Evolutionary conservation across 768 basidiomycete genomes (phyloP).

Genomic region (Lactarius evosmus): DNA sequence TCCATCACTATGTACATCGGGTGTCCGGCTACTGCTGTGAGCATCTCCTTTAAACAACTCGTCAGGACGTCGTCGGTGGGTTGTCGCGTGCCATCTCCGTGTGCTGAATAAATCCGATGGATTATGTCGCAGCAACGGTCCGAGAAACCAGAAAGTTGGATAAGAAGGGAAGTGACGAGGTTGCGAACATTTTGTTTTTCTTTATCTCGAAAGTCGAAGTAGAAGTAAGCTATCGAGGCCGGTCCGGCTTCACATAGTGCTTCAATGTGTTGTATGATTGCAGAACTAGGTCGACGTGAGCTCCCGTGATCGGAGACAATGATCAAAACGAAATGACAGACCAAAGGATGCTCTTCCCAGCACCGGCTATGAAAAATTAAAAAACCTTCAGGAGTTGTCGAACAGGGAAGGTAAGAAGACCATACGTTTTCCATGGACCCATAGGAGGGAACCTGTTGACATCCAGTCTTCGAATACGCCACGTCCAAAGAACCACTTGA

Average conservation of each 20-base stretch:
- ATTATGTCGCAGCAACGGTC: neutral
- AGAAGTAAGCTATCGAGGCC: neutral
- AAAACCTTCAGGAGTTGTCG: too few relatives aligned
- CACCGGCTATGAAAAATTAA: neutral
- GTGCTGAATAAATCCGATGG: neutral
- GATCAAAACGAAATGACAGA: neutral
- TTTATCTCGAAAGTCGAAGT: neutral
- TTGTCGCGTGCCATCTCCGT: too few relatives aligned
- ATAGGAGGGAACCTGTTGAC: too few relatives aligned
- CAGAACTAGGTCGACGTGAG: neutral
- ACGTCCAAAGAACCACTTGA: conserved; percentile 2
- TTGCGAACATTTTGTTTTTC: too few relatives aligned
- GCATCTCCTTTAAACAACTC: neutral
- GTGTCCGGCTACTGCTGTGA: neutral
- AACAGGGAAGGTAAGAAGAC: neutral
- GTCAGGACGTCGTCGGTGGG: neutral
- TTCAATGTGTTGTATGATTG: neutral
- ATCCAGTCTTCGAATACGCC: neutral
- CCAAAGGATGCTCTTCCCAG: neutral
- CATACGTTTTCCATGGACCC: too few relatives aligned
- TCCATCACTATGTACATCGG: neutral
- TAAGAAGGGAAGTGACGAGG: neutral
- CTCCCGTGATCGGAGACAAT: too few relatives aligned
- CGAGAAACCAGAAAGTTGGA: neutral
- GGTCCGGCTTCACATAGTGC: neutral